Conservation (phyloP, 805 yeast species). For the Nakazawaea siamensis region DNA sequence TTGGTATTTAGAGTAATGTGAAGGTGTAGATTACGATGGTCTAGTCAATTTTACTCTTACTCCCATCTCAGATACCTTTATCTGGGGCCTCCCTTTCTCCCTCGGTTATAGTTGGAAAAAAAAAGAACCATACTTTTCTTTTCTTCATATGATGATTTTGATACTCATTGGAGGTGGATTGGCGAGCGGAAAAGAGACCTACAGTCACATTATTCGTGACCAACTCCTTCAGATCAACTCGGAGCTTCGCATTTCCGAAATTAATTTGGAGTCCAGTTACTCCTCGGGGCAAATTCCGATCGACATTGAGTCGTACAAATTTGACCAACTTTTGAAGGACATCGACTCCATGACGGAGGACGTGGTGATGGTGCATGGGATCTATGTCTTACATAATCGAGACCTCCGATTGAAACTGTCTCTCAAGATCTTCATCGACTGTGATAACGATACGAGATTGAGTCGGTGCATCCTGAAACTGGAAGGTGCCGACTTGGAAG, state of each 20-base stretch:
- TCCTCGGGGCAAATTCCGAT: slow-evolving; percentile 22
- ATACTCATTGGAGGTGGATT: slow-evolving; percentile 26
- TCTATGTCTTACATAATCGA: slow-evolving; percentile 68
- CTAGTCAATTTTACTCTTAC: too few relatives aligned
- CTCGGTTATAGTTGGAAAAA: too few relatives aligned
- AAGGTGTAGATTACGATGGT: too few relatives aligned
- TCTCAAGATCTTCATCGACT: slow-evolving; percentile 67
- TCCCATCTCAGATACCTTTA: too few relatives aligned
- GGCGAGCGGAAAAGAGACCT: slow-evolving; percentile 22
- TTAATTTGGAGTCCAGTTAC: slow-evolving; percentile 16
- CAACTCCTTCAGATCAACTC: slow-evolving; percentile 14
- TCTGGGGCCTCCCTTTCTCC: too few relatives aligned
- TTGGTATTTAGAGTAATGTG: too few relatives aligned
- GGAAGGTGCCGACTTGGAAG: slow-evolving; percentile 1
- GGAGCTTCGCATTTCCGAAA: slow-evolving; percentile 12
- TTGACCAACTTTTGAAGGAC: slow-evolving; percentile 15
- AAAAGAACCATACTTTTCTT: too few relatives aligned
- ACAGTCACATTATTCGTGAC: slow-evolving; percentile 21
- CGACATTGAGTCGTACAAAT: slow-evolving; percentile 29
- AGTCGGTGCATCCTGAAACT: slow-evolving; percentile 60
- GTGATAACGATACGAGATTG: slow-evolving; percentile 78
- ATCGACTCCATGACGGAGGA: slow-evolving; percentile 14
- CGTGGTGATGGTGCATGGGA: slow-evolving; percentile 58
- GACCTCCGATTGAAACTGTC: slow-evolving; percentile 46
- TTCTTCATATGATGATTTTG: too few relatives aligned